Conservation (phyloP, 768 basidiomycete species). For the Suillus variegatus region DNA sequence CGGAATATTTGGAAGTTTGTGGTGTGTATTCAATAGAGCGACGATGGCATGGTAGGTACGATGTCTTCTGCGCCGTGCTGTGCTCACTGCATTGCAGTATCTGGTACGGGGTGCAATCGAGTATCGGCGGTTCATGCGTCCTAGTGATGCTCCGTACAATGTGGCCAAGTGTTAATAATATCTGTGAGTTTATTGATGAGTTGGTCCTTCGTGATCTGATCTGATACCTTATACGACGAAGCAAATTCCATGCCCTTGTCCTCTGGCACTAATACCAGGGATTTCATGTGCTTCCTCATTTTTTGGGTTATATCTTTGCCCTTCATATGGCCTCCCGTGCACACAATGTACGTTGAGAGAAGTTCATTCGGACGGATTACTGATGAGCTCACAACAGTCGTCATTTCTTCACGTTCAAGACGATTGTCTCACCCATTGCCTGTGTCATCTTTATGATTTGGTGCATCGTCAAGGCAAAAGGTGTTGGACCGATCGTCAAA, state of each 20-base stretch:
- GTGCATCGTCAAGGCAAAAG: slow-evolving; percentile 72
- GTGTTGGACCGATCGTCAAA: slow-evolving; percentile 69
- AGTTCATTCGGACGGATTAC: slow-evolving; percentile 3
- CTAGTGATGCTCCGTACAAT: slow-evolving; percentile 68
- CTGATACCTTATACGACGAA: slow-evolving; percentile 19
- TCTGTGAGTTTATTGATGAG: slow-evolving; percentile 42
- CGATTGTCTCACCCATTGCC: slow-evolving; percentile 62
- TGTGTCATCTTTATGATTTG: slow-evolving; percentile 70
- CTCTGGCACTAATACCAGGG: slow-evolving; percentile 65
- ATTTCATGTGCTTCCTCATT: slow-evolving; percentile 78
- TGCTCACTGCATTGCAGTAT: slow-evolving; percentile 37
- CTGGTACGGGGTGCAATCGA: slow-evolving; percentile 73
- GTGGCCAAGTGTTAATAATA: slow-evolving; percentile 65
- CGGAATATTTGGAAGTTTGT: slow-evolving; percentile 69
- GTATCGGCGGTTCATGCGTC: slow-evolving; percentile 73
- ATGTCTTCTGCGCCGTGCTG: slow-evolving; percentile 18
- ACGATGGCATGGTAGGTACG: slow-evolving; percentile 61
- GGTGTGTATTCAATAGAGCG: slow-evolving; percentile 71
- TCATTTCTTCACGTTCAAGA: slow-evolving; percentile 74
- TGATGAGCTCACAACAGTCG: slow-evolving; percentile 39
- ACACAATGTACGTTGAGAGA: slow-evolving; percentile 55
- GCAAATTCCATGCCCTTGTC: slow-evolving; percentile 64
- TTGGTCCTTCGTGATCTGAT: neutral
- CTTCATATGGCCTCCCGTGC: slow-evolving; percentile 78
- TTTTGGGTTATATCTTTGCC: slow-evolving; percentile 78